Base-by-base conservation (phyloP, 2,329 filamentous ascomycete species). In the Magnaporthiopsis rhizophila region DNA sequence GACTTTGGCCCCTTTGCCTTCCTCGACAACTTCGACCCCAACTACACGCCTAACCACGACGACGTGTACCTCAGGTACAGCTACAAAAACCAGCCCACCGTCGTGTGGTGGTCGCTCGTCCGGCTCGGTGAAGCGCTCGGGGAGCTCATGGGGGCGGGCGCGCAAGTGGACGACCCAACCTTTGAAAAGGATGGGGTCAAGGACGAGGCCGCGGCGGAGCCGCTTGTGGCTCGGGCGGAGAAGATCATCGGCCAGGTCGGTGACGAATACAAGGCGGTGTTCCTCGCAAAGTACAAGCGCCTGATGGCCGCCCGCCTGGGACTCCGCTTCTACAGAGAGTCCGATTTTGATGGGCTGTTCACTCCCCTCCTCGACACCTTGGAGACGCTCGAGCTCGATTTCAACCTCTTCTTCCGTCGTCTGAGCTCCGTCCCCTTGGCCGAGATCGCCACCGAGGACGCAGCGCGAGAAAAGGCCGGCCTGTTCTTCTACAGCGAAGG, bases 91-190 rank as follows among this genome's bases (percentile, higher is more conserved):
- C 95, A 99, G 73, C 93, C 95, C 0, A 93, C 89, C 58, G 90
- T 99, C 65, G 95, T 99, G 72, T 99, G 95, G 95, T 99, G 95
- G 95, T 98, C 98, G 71, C 82, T 98, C 0, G 92, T 97, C 1
- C 87, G 95, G 1, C 83, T 99, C 0, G 95, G 92, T 65, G 95
- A 99, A 77, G 86, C 90, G 0, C 74, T 99, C 0, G 95, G 92
- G 26, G 95, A 98, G 76, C 81, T 97, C 1, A 86, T 99, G 64
- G 95, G 94, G 24, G 86, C 89, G 0, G 94, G 90, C 0, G 76
- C 82, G 1, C 78, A 81, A 53, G 87, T 94, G 38, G 93, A 99
- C 71, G 84, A 89, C 13, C 76, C 84, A 1, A 79, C 79, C 1
- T 97, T 97, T 70, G 77, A 90, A 6, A 80, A 85, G 11, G 83